Conservation (phyloP, 2,329 filamentous ascomycete species). For the Calonectria honghensis region DNA sequence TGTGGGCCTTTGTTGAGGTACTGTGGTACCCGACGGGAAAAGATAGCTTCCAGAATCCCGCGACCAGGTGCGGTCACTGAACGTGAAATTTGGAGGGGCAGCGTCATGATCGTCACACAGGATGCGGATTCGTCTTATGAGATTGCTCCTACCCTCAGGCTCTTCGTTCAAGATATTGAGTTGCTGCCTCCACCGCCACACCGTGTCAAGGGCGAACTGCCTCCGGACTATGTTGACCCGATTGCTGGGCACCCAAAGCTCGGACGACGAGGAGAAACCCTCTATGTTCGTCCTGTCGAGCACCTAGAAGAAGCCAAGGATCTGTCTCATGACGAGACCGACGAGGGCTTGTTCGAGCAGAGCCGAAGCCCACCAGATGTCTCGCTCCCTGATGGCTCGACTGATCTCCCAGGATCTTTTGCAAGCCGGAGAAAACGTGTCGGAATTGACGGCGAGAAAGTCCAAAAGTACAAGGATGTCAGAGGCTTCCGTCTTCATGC, state of each 20-base stretch:
- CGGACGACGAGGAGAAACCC: conserved; percentile 87
- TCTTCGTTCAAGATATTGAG: conserved; percentile 92
- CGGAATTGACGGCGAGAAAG: conserved; percentile 84
- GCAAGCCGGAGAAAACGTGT: conserved; percentile 71
- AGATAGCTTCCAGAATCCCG: conserved; percentile 59
- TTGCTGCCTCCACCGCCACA: conserved; percentile 86
- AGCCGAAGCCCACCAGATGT: conserved; percentile 73
- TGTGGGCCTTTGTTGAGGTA: conserved; percentile 94
- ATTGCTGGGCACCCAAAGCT: conserved; percentile 91
- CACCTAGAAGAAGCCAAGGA: conserved; percentile 87
- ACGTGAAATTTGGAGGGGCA: conserved; percentile 92
- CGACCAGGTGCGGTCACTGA: conserved; percentile 63
- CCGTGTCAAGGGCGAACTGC: conserved; percentile 79
- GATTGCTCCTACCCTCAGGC: conserved; percentile 83
- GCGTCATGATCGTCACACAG: conserved; percentile 94
- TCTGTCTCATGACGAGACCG: conserved; percentile 85
- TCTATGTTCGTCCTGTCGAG: conserved; percentile 93
- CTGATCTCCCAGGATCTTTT: conserved; percentile 72
- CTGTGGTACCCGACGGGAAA: conserved; percentile 85
- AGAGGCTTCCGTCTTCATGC: conserved; percentile 87
- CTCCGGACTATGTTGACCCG: conserved; percentile 91
- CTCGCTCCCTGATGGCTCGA: conserved; percentile 62
- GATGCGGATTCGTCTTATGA: conserved; percentile 90
- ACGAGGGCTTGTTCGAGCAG: conserved; percentile 88
- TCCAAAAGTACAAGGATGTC: conserved; percentile 88